Percentiles rank a stretch among this genome's conserved stretches.
phyloP scores from a whole-genome alignment of 2,329 filamentous ascomycete genomes.

The Fusarium pseudograminearum region DNA sequence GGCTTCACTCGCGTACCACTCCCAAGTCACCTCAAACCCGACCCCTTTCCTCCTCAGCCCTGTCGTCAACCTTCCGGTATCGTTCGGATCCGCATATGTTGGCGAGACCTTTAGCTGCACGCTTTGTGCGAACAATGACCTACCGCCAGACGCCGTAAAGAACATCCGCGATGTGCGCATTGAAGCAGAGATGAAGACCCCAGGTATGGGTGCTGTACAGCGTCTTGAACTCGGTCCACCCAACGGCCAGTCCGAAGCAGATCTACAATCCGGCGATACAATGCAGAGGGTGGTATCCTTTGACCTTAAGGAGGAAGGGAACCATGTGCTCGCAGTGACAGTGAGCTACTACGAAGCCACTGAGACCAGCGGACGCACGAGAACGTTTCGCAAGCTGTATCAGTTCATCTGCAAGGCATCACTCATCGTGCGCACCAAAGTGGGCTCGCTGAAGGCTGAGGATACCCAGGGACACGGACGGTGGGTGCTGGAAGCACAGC shows the following conservation, averaged over 20 bases:
- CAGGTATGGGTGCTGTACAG: constrained; percentile 68
- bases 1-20: constrained; percentile 79
- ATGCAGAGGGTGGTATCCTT: constrained; percentile 86
- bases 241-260: constrained; percentile 48
- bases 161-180: constrained; percentile 82
- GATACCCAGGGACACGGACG: constrained; percentile 50
- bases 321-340: constrained; percentile 91
- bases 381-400: constrained; percentile 95
- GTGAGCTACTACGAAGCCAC: constrained; percentile 92
- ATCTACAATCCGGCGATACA: constrained; percentile 73
- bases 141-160: constrained; percentile 50
- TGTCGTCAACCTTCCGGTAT: constrained; percentile 84
- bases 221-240: constrained; percentile 70
- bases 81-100: constrained; percentile 94
- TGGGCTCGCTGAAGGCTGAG: constrained; percentile 67
- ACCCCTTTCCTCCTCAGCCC: constrained; percentile 70
- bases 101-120: constrained; percentile 96
- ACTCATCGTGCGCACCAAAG: constrained; percentile 90
- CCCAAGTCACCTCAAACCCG: constrained; percentile 60
- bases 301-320: constrained; percentile 92
- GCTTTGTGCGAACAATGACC: constrained; percentile 93
- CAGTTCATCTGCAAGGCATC: constrained; percentile 95
- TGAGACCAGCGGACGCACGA: constrained; percentile 75
- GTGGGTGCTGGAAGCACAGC: constrained; percentile 91
- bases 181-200: constrained; percentile 95